Conservation (phyloP, 768 basidiomycete species). For the Daedaleopsis sinensis region DNA sequence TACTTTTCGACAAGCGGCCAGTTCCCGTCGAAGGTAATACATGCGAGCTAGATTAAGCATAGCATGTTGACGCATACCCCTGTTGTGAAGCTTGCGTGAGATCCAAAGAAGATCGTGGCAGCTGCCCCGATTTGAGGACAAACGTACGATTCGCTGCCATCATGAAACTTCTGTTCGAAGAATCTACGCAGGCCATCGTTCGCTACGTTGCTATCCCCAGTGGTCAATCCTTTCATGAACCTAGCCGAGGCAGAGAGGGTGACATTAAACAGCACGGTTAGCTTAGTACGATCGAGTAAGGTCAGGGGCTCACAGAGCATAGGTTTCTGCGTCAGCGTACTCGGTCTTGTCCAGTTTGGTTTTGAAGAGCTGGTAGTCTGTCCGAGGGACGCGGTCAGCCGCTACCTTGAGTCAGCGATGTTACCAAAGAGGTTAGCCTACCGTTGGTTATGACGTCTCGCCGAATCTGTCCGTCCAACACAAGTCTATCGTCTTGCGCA, state of each 20-base stretch:
- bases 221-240: conserved; percentile 65
- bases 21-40: conserved; percentile 74
- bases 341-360: conserved; percentile 65
- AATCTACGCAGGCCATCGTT: conserved; percentile 74
- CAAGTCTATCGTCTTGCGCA: not conserved
- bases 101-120: not conserved
- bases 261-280: not conserved
- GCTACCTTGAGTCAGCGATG: not conserved
- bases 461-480: conserved; percentile 19
- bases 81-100: conserved; percentile 31
- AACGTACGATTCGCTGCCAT: conserved; percentile 77
- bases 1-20: conserved; percentile 69
- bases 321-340: conserved; percentile 65
- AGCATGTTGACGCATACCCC: conserved; percentile 80
- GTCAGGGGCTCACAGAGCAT: conserved; percentile 47
- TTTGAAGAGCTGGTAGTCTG: conserved; percentile 58
- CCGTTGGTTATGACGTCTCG: conserved; percentile 58
- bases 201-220: conserved; percentile 71
- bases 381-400: not conserved
- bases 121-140: not conserved
- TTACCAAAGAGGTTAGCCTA: conserved; percentile 27
- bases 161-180: conserved; percentile 87
- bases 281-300: not conserved
- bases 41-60: conserved; percentile 76
- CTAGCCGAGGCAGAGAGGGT: conserved; percentile 37